phyloP scores from a whole-genome alignment of 2,329 filamentous ascomycete genomes.

The Penicillium sp. region DNA sequence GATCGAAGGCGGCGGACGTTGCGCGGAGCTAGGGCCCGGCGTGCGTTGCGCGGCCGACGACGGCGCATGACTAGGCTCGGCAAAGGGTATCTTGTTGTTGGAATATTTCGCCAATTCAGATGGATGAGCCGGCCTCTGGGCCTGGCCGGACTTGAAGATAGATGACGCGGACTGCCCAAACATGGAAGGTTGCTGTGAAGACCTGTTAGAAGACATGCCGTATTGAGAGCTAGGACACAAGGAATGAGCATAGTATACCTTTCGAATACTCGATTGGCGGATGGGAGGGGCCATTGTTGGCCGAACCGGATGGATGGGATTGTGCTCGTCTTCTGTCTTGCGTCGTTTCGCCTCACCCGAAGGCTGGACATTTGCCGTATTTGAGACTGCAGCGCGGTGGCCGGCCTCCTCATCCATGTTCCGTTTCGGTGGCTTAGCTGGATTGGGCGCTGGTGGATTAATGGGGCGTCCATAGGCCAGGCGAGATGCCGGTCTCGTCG shows the following conservation, averaged over 20 bases:
- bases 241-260: constrained; percentile 47
- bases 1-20: constrained; percentile 31
- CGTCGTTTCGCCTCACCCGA: constrained; percentile 72
- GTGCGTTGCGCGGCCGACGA: constrained; percentile 55
- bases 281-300: constrained; percentile 77
- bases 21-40: constrained; percentile 50
- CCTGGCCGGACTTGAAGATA: constrained; percentile 43
- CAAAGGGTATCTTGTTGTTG: constrained; percentile 85
- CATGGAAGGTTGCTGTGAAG: constrained; percentile 35
- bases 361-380: constrained; percentile 49
- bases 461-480: constrained; percentile 50
- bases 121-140: constrained; percentile 60
- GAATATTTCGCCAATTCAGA: constrained; percentile 83
- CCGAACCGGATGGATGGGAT: constrained; percentile 55
- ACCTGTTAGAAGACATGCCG: constrained; percentile 11
- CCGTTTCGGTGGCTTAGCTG: constrained; percentile 70
- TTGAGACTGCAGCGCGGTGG: constrained; percentile 35
- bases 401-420: constrained; percentile 58
- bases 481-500: constrained; percentile 47
- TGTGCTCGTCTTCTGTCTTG: constrained; percentile 67
- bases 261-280: constrained; percentile 68
- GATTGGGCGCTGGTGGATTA: constrained; percentile 57
- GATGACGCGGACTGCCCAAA: constrained; percentile 33
- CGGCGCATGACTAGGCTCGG: constrained; percentile 57
- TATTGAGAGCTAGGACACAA: neutral